Conservation (phyloP, 2,329 filamentous ascomycete genomes). For the Aspergillus bombycis region DNA sequence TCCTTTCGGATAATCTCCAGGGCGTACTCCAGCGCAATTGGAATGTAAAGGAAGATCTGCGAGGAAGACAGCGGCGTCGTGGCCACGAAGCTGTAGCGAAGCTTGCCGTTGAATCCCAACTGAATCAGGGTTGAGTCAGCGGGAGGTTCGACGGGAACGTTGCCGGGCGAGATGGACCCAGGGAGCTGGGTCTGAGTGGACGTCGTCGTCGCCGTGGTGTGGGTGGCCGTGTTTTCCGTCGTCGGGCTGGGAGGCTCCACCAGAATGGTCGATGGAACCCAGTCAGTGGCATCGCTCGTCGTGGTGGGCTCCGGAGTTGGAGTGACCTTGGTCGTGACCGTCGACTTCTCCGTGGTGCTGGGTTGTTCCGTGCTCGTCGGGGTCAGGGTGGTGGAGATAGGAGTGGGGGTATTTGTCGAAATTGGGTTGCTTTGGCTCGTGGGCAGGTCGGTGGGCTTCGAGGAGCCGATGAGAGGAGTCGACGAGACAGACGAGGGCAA, state of each 20-base stretch:
- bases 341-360: constrained; percentile 19
- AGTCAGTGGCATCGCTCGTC: constrained; percentile 22
- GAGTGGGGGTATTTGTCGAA: constrained; percentile 5
- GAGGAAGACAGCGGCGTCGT: constrained; percentile 70
- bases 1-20: constrained; percentile 53
- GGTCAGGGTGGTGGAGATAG: constrained; percentile 10
- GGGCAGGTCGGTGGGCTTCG: background rate
- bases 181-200: constrained; percentile 68
- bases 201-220: constrained; percentile 43
- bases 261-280: constrained; percentile 31
- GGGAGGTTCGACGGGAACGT: constrained; percentile 60
- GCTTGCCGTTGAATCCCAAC: constrained; percentile 76
- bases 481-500: constrained; percentile 11
- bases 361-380: constrained; percentile 20
- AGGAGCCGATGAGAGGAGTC: constrained; percentile 7
- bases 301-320: constrained; percentile 47
- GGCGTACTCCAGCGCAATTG: constrained; percentile 69
- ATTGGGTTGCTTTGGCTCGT: background rate
- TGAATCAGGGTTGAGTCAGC: constrained; percentile 73
- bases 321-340: constrained; percentile 21
- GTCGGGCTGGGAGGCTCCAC: constrained; percentile 33
- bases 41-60: constrained; percentile 83
- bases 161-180: constrained; percentile 72
- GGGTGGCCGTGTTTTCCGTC: constrained; percentile 30
- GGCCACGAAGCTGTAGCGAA: constrained; percentile 85